These are phyloP conservation scores for Xylariaceae sp. DNA, from an alignment of 2,329 filamentous ascomycete genomes.

Conservation along the genomic window DNA sequence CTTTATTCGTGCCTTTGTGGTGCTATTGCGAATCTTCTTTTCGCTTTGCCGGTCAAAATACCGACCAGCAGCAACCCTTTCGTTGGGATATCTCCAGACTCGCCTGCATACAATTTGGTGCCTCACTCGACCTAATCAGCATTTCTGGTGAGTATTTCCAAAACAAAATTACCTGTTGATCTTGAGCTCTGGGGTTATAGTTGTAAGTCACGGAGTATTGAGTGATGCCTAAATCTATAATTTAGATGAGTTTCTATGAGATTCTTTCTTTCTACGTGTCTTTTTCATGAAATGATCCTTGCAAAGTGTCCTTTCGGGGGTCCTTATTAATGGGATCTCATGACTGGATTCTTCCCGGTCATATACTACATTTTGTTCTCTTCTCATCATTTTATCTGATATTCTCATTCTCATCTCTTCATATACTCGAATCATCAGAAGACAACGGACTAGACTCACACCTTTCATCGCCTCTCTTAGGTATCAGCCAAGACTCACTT, in stretches of 20 bases:
- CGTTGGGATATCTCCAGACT: too few relatives aligned
- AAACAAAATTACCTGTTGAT: background rate
- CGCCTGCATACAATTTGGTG: too few relatives aligned
- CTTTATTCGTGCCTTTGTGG: too few relatives aligned
- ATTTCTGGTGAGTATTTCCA: background rate
- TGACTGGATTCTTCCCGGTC: constrained; percentile 20
- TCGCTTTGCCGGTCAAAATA: too few relatives aligned
- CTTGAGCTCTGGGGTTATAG: background rate
- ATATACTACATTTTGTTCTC: background rate
- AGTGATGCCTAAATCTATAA: constrained; percentile 5
- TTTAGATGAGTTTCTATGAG: constrained; percentile 7
- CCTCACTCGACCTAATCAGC: too few relatives aligned
- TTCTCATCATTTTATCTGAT: background rate
- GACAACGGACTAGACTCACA: background rate
- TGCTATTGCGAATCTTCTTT: too few relatives aligned
- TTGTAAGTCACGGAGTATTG: background rate
- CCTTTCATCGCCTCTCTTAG: background rate
- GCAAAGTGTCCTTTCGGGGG: constrained; percentile 31
- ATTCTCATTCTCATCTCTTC: background rate
- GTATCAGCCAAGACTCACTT: background rate
- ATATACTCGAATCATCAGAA: background rate
- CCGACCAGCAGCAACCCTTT: too few relatives aligned
- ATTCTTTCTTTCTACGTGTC: constrained; percentile 26
- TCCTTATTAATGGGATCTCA: constrained; percentile 9
- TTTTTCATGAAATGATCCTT: constrained; percentile 21